Base-by-base conservation (phyloP, 2,329 filamentous ascomycete species). In the Paecilomyces fulvus region DNA sequence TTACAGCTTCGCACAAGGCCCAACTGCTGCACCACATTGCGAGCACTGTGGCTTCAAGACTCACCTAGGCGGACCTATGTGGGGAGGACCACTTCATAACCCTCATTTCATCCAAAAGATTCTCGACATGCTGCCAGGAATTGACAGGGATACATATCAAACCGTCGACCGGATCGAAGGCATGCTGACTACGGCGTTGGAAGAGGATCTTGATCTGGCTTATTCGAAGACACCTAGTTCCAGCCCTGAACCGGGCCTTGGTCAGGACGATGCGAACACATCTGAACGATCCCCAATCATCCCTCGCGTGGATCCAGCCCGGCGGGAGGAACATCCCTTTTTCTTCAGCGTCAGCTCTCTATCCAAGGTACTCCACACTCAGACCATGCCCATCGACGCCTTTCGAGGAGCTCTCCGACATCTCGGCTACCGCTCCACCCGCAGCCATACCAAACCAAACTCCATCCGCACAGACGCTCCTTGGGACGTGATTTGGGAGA, bases 391-490 rank as follows among this genome's bases (percentile, higher is more conserved):
- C n/a, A 85, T 92, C 60, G 85, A 89, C 61, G 80, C 86, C 55
- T 75, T 99, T 59, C 84, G 89, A 51, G 92, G 94, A 21, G 94
- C 94, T 2, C 76, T 99, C 30, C 80, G 85, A 21, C 82, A 87
- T 58, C 79, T 95, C 1, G 94, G 92, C 6, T 97, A 95, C 69
- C 81, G 82, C 50, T 88, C 88, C 3, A 89, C 89, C 0, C 84
- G 92, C 65, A 95, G 89, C 64, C 94, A 99, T 72, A 90, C 90
- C 64, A 90, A 91, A 63, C 82, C 90, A 0, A 92, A 92, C 25
- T 94, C 89, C 66, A 85, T 97, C 73, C 95, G 95, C 76, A 97
- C 94, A 0, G 85, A 97, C 72, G 94, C 94, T 12, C 89, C 92
- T 0, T 99, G 91, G 91, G 79, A 79, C 3, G 85, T 90, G 0